Conservation (phyloP, 495 filamentous ascomycete genomes). For the Xylaria acuta region DNA sequence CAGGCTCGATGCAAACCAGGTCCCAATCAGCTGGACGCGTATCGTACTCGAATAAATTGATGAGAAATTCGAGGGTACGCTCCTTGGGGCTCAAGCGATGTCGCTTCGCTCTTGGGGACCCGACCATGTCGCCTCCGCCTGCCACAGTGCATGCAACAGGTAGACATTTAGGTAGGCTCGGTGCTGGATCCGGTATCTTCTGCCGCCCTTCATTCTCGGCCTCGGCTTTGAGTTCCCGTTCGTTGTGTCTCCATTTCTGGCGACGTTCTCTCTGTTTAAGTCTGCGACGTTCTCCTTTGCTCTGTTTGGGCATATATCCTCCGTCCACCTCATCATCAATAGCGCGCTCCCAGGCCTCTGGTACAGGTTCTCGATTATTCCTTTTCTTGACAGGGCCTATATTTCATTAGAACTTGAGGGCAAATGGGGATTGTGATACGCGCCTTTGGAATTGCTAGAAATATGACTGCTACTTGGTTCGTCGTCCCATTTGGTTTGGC, state of each 20-base stretch:
- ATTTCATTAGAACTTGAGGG: neutral
- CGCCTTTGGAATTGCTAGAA: neutral
- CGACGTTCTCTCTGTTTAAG: neutral
- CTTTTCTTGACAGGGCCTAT: neutral
- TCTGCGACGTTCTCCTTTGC: neutral
- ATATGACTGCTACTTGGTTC: neutral
- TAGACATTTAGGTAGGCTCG: neutral
- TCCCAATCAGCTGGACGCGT: neutral
- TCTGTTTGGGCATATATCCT: neutral
- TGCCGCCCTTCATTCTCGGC: neutral
- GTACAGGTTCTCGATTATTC: neutral
- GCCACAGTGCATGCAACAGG: too few species aligned
- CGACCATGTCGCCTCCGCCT: neutral
- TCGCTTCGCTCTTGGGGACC: neutral
- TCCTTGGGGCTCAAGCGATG: neutral
- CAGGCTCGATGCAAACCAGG: neutral
- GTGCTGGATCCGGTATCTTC: neutral
- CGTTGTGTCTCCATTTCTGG: neutral
- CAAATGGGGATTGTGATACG: neutral
- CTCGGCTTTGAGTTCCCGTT: neutral
- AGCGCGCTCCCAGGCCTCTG: neutral
- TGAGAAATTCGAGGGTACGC: neutral
- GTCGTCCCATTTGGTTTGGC: neutral
- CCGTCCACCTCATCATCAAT: neutral
- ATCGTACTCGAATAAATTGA: neutral